Percentiles rank a stretch among this genome's conserved stretches.
Conservation (phyloP, 768 basidiomycete genomes). For the Boletus sp. region DNA sequence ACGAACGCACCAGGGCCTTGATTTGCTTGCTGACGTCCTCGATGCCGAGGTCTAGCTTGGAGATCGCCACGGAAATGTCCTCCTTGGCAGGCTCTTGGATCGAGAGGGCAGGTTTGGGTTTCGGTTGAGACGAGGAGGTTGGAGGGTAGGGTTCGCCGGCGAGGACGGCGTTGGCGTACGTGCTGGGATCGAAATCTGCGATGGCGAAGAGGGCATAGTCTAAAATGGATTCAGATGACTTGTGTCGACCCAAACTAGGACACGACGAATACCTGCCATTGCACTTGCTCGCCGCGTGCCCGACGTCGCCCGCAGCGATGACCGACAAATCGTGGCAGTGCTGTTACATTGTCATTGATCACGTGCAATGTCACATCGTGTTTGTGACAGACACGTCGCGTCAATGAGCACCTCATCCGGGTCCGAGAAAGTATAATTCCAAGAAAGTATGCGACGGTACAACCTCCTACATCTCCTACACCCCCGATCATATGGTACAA, state of each 20-base stretch:
- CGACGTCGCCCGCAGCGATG: not conserved
- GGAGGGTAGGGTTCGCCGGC: conserved; percentile 76
- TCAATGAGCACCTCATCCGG: not conserved
- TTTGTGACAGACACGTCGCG: conserved; percentile 28
- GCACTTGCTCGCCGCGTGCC: not conserved
- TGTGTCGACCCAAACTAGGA: not conserved
- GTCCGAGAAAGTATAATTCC: conserved; percentile 3
- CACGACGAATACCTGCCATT: conserved; percentile 23
- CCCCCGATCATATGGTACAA: conserved; percentile 23
- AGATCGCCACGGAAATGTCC: conserved; percentile 86
- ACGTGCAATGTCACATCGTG: conserved; percentile 33
- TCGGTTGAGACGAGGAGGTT: conserved; percentile 30
- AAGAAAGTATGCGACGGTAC: conserved; percentile 21
- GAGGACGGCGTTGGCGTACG: conserved; percentile 88
- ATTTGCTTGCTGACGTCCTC: conserved; percentile 94
- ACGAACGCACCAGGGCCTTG: conserved; percentile 64
- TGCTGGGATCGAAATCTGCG: conserved; percentile 78
- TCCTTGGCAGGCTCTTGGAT: conserved; percentile 64
- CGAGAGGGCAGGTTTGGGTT: conserved; percentile 23
- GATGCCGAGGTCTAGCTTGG: conserved; percentile 82
- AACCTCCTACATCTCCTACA: conserved; percentile 11
- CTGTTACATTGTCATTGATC: conserved; percentile 12
- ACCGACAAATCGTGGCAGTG: conserved; percentile 18
- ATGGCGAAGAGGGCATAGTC: conserved; percentile 78
- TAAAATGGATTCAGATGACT: conserved; percentile 20